Evolutionary conservation across 2,329 filamentous ascomycete species (phyloP), one percentile per base, ranked within the genome.

Genomic region (Fulvia fulva): DNA sequence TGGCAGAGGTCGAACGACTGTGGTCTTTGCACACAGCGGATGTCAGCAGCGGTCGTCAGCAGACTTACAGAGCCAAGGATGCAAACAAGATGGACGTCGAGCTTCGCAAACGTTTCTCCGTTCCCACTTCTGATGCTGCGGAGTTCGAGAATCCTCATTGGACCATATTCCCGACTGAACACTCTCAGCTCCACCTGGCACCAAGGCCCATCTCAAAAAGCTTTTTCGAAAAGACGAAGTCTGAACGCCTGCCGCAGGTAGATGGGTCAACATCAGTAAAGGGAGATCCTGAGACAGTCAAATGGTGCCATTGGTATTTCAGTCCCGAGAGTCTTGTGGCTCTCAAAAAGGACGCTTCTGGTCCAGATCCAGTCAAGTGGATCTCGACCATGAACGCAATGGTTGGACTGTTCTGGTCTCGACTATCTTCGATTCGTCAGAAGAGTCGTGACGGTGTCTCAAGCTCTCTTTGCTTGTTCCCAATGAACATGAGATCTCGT

Each of bases 371-470:
- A 2, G 41, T 43, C 12, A 28, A 53, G 30, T 65, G 63, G 63
- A 65, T 65, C 28, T 65, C 63, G 11, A 65, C 63, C 19, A 61
- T 61, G 56, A 53, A 65, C 37, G 63, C 60, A 5, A 19, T 65
- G 14, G 43, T 63, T 26, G 61, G 58, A 2, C 57, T 65, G 2
- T 63, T 65, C 53, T 65, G 60, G 63, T 65, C 63, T 12, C 56
- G 63, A 25, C 32, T 60, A 3, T 30, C 54, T 16, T 43, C 49
- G 12, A 50, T 46, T 9, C 57, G 54, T 46, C 57, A 60, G 46
- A 58, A 55, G 14, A 60, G 41, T 34, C 54, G 51, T 22, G n/a
- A 54, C 19, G 28, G 58, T 23, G 41, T 57, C 11, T 63, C 61
- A 32, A 21, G 51, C 22, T 23, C 58, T 6, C 37, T 32, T 32